Base-by-base conservation (phyloP, 2,329 filamentous ascomycete genomes). In the Mollisiaceae sp. region DNA sequence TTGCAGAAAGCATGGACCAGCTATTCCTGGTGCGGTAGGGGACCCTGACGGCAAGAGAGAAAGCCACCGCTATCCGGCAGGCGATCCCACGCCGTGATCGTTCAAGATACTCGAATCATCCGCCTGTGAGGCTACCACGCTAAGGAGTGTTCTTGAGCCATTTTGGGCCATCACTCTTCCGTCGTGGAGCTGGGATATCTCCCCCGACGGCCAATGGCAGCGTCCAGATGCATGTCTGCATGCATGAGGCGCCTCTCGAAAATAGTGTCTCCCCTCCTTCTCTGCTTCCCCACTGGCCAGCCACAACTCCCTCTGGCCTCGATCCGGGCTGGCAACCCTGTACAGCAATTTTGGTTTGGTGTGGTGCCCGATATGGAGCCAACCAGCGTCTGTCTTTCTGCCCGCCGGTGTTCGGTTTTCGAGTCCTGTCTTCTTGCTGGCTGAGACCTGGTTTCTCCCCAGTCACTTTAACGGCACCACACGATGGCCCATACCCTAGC, bases 231-330 rank as follows among this genome's bases (percentile, higher is more conserved):
- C 22, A 54, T 18, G 50, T 66, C 71, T 71, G 47, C 70, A 73
- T 75, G 71, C 71, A 75, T 74, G 65, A 73, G 69, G 74, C 74
- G 74, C 74, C 72, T 74, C 69, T 70, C 70, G 68, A 75, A 74
- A 76, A 76, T 75, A 75, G 74, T 67, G 57, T 45, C 55, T 38
- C 55, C n/a, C 32, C 35, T 39, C 14, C 18, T 27, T 57, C 20
- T 27, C 57, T 39, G 38, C 52, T 59, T 64, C 62, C 69, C 65
- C 63, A 74, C 61, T 74, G 70, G 69, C 68, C 65, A 60, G 58
- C 67, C 68, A 70, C 64, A 59, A 35, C 47, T 63, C 60, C 56
- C 61, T 61, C 69, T 27, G 50, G 50, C 50, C 63, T 67, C 62
- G 65, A 43, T 65, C 65, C 66, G 35, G 63, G 66, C 59, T 58